These are phyloP conservation scores for Scedosporium aurantiacum DNA, from an alignment of 2,329 filamentous ascomycete genomes.

Conservation along the genomic window DNA sequence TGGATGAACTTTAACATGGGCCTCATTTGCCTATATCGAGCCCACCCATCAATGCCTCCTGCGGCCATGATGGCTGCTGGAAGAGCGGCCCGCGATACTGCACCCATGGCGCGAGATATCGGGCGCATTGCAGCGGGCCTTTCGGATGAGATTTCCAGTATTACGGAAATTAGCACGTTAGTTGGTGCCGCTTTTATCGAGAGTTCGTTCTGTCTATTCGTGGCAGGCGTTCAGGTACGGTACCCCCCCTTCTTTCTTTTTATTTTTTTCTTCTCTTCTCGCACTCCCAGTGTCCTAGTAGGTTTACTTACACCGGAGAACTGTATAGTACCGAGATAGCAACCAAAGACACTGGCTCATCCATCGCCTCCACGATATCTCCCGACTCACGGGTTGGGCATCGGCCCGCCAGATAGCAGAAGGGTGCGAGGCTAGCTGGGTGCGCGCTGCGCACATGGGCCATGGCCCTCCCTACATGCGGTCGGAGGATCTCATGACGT, in stretches of 20 bases:
- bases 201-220: conserved; percentile 71
- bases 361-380: conserved; percentile 60
- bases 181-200: conserved; percentile 77
- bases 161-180: conserved; percentile 57
- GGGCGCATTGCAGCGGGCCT: conserved; percentile 72
- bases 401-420: conserved; percentile 70
- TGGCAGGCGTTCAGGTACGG: conserved; percentile 63
- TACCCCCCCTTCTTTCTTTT: not conserved
- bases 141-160: conserved; percentile 40
- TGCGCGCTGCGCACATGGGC: conserved; percentile 59
- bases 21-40: conserved; percentile 68
- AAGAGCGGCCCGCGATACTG: conserved; percentile 63
- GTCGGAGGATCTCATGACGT: conserved; percentile 25
- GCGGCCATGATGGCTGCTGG: conserved; percentile 80
- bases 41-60: conserved; percentile 84
- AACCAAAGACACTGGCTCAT: conserved; percentile 70
- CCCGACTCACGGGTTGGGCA: conserved; percentile 77
- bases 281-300: too few relatives aligned
- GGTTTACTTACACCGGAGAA: not conserved
- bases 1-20: conserved; percentile 85
- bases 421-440: conserved; percentile 79
- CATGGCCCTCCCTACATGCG: conserved; percentile 64
- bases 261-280: not conserved
- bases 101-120: conserved; percentile 58
- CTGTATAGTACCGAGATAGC: conserved; percentile 53